Conservation (phyloP, 176 grass and related monocot genomes). For the Puccinellia tenuiflora region DNA sequence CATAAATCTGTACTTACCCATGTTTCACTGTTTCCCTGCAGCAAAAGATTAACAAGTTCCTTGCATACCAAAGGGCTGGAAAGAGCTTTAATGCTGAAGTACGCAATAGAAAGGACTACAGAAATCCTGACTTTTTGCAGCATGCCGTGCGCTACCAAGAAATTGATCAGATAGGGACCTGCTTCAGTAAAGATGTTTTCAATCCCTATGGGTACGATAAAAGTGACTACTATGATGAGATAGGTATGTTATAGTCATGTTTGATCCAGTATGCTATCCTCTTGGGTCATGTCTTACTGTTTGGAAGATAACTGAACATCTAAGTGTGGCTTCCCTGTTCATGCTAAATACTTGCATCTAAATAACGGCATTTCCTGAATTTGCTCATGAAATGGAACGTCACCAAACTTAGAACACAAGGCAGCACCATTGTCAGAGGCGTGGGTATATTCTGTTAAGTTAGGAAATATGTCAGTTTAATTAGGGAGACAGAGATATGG, state of each 20-base stretch:
- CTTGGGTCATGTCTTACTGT: neutral
- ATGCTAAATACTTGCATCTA: neutral
- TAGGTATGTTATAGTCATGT: constrained; percentile 43
- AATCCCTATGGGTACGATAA: constrained; percentile 81
- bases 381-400: too few species aligned
- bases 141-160: constrained; percentile 99
- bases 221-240: constrained; percentile 82
- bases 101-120: constrained; percentile 90
- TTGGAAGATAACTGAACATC: neutral
- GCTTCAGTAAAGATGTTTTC: constrained; percentile 95
- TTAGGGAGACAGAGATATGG: too few species aligned
- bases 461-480: too few species aligned
- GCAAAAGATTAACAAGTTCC: constrained; percentile 85
- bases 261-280: constrained; percentile 16
- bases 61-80: constrained; percentile 58
- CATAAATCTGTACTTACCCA: neutral
- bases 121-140: constrained; percentile 94
- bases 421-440: too few species aligned
- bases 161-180: constrained; percentile 90
- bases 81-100: constrained; percentile 98
- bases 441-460: too few species aligned
- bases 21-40: constrained; percentile 31
- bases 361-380: neutral
- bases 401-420: neutral
- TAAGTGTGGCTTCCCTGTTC: neutral